Conservation (phyloP, 176 grass and related monocot genomes). For the Avena atlantica region DNA sequence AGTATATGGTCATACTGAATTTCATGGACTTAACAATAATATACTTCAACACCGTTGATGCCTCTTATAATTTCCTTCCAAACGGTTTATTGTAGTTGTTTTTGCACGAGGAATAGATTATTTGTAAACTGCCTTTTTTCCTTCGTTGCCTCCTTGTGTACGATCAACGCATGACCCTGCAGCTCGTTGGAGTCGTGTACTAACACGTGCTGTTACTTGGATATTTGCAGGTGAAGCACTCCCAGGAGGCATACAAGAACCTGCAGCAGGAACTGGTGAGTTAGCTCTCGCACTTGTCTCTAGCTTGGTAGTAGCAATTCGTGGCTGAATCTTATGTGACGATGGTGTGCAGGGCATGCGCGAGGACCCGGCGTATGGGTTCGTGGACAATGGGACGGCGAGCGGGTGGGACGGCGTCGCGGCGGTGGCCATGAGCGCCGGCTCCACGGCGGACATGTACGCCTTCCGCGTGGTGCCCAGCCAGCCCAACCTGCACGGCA, state of each 20-base stretch:
- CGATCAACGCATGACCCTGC: no score
- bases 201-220: background rate
- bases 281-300: background rate
- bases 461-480: slow-evolving; percentile 81
- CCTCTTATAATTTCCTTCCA: background rate
- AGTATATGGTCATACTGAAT: background rate
- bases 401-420: slow-evolving; percentile 51
- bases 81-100: background rate
- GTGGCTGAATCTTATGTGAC: background rate
- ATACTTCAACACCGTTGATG: background rate
- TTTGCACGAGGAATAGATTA: background rate
- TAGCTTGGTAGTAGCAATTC: background rate
- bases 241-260: slow-evolving; percentile 76
- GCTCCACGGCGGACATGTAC: slow-evolving; percentile 63
- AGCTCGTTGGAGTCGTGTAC: background rate
- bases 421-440: slow-evolving; percentile 34
- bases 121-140: background rate
- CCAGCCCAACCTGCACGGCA: slow-evolving; percentile 88
- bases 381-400: slow-evolving; percentile 65
- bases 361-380: slow-evolving; percentile 76
- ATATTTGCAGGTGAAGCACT: slow-evolving; percentile 76
- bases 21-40: background rate
- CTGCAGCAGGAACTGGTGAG: slow-evolving; percentile 73
- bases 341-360: slow-evolving; percentile 59
- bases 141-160: background rate